These are phyloP conservation scores for Monosporascus sp. DNA, from an alignment of 2,329 filamentous ascomycete species.

Conservation along the genomic window DNA sequence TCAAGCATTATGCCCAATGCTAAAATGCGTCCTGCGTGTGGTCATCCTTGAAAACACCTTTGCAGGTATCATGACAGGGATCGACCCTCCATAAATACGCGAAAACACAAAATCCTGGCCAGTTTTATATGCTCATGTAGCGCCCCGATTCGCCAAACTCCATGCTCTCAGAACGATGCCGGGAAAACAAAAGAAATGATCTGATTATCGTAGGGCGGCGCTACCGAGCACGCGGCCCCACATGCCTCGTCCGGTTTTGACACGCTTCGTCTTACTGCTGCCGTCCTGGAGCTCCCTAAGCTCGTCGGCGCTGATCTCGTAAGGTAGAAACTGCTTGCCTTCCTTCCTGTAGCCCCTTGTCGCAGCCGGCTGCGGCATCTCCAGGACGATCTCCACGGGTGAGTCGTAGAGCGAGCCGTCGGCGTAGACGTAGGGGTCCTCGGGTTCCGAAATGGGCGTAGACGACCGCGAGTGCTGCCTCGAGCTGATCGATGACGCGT, in stretches of 20 bases:
- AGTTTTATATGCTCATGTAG: constrained; percentile 2
- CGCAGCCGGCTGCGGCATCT: constrained; percentile 31
- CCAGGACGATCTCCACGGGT: constrained; percentile 41
- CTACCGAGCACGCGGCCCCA: constrained; percentile 49
- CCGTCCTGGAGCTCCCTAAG: constrained; percentile 45
- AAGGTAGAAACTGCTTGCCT: constrained; percentile 39
- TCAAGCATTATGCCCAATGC: background rate
- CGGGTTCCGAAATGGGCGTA: constrained; percentile 43
- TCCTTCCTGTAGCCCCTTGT: constrained; percentile 27
- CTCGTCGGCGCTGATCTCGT: constrained; percentile 50
- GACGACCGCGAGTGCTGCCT: constrained; percentile 44
- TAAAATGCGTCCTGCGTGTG: background rate
- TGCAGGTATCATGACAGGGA: constrained; percentile 9
- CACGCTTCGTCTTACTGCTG: constrained; percentile 42
- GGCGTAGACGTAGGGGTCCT: constrained; percentile 37
- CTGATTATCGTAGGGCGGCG: constrained; percentile 32
- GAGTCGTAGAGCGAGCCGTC: constrained; percentile 43
- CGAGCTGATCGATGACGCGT: constrained; percentile 41
- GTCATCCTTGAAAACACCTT: background rate
- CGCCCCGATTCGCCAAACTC: constrained; percentile 1
- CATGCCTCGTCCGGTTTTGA: constrained; percentile 42
- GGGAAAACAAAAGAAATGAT: constrained; percentile 2
- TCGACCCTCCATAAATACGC: constrained; percentile 6
- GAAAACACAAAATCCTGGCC: constrained; percentile 2
- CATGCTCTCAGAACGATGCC: constrained; percentile 6